phyloP scores from a whole-genome alignment of 23 red algal genomes.

The Gracilaria gracilis region DNA sequence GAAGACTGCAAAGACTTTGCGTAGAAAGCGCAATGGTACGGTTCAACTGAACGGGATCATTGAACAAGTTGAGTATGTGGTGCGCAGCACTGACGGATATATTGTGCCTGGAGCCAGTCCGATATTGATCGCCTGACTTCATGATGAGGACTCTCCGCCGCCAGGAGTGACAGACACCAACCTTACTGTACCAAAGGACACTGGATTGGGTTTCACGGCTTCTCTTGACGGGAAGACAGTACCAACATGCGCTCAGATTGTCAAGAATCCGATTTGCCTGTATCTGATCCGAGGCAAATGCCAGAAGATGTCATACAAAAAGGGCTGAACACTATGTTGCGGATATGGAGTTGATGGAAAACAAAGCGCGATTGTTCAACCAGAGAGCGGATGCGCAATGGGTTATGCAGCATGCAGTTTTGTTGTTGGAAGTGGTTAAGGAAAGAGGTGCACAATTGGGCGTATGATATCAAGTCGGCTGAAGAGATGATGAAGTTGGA shows the following conservation, averaged over 20 bases:
- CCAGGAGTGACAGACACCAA: constrained; percentile 55
- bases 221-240: constrained; percentile 78
- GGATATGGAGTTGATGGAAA: constrained; percentile 82
- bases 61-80: constrained; percentile 57
- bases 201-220: constrained; percentile 77
- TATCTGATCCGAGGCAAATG: constrained; percentile 73
- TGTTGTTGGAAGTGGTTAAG: constrained; percentile 78
- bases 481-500: constrained; percentile 78
- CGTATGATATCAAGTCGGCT: constrained; percentile 74
- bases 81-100: constrained; percentile 78
- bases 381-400: constrained; percentile 83
- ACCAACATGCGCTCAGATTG: constrained; percentile 64
- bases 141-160: constrained; percentile 62
- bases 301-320: constrained; percentile 53
- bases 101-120: constrained; percentile 33
- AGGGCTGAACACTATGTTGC: constrained; percentile 73
- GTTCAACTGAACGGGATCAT: constrained; percentile 80
- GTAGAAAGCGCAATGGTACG: constrained; percentile 67
- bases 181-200: constrained; percentile 58
- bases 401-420: constrained; percentile 94
- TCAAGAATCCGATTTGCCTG: constrained; percentile 85
- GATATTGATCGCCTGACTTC: constrained; percentile 60
- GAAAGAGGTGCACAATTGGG: constrained; percentile 74
- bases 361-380: constrained; percentile 86
- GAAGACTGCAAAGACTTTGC: constrained; percentile 66